Conservation (phyloP, 169 alveolate genomes). For the Babesia ovata region DNA sequence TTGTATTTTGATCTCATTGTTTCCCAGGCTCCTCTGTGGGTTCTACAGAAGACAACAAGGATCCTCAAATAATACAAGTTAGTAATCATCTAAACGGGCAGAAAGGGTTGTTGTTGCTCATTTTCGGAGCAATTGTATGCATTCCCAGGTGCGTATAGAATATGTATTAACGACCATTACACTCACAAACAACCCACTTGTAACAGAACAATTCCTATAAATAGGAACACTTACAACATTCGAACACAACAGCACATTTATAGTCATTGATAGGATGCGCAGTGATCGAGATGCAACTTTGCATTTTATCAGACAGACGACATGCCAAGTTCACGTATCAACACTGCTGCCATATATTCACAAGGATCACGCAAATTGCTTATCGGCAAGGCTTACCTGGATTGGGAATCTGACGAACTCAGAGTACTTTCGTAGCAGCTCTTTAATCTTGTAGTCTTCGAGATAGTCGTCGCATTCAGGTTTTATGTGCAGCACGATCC, state of each 20-base stretch:
- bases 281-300: too few relatives aligned
- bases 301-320: slow-evolving; percentile 10
- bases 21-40: slow-evolving; percentile 57
- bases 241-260: too few relatives aligned
- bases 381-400: slow-evolving; percentile 71
- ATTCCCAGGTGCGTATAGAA: too few relatives aligned
- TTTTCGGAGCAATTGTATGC: too few relatives aligned
- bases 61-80: slow-evolving; percentile 18
- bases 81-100: slow-evolving; percentile 36
- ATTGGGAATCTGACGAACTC: slow-evolving; percentile 96
- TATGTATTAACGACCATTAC: too few relatives aligned
- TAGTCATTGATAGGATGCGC: too few relatives aligned
- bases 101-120: neutral
- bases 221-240: neutral
- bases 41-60: slow-evolving; percentile 55
- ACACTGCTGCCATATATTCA: neutral
- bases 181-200: neutral
- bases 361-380: neutral
- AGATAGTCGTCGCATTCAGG: slow-evolving; percentile 96
- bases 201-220: neutral
- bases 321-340: neutral
- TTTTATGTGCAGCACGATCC: slow-evolving; percentile 92
- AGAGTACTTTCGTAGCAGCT: slow-evolving; percentile 91
- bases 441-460: slow-evolving; percentile 92
- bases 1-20: slow-evolving; percentile 22